Conservation (phyloP, 192 early-diverging fungal genomes). For the Podila verticillata region DNA sequence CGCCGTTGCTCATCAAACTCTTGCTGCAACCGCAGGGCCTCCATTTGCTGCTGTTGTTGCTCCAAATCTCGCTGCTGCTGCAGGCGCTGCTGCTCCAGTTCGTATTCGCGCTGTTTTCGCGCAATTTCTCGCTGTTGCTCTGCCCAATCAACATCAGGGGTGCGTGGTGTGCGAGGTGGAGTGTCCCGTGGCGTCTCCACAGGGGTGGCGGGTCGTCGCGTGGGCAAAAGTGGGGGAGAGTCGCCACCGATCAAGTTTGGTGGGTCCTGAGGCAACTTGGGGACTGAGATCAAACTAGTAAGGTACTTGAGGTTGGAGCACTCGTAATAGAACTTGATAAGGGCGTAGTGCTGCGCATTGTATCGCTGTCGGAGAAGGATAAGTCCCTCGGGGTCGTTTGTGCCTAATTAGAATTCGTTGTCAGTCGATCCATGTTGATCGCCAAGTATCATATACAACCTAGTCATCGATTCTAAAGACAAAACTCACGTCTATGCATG, state of each 20-base stretch:
- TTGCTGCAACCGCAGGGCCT: conserved; percentile 73
- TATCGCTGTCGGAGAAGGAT: conserved; percentile 86
- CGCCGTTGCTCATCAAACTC: conserved; percentile 80
- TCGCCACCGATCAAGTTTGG: conserved; percentile 82
- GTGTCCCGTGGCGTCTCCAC: conserved; percentile 44
- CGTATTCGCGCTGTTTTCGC: conserved; percentile 63
- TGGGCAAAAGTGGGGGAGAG: conserved; percentile 56
- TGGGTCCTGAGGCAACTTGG: conserved; percentile 78
- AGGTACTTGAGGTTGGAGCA: conserved; percentile 88
- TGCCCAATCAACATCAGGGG: conserved; percentile 52
- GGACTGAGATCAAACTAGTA: conserved; percentile 88
- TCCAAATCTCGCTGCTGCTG: conserved; percentile 67
- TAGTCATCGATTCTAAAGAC: neutral
- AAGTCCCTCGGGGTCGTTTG: conserved; percentile 84
- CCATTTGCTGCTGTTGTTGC: conserved; percentile 54
- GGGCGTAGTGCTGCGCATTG: conserved; percentile 82
- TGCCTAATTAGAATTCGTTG: conserved; percentile 27
- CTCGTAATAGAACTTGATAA: conserved; percentile 91
- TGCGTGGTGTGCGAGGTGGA: conserved; percentile 9
- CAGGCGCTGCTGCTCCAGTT: conserved; percentile 67
- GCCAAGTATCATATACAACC: no score
- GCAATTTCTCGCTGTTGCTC: conserved; percentile 70
- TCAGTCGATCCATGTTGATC: neutral
- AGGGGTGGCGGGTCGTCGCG: conserved; percentile 37
- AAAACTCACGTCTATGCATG: conserved; percentile 83